Base-by-base conservation (phyloP, 768 basidiomycete genomes). In the Agrocybe pediades region DNA sequence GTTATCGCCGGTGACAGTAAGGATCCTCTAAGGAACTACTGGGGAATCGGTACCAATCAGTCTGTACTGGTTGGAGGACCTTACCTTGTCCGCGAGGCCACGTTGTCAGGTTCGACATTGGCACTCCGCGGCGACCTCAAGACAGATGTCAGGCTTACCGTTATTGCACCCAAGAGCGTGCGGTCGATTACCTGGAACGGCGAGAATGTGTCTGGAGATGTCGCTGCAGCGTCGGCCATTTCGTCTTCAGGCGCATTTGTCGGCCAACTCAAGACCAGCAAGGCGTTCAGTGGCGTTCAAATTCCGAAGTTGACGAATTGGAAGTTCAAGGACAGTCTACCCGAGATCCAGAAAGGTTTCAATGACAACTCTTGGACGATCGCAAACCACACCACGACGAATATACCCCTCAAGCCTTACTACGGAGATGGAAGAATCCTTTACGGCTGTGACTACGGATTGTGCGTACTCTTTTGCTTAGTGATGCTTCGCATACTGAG, bases 371-470 rank as follows among this genome's bases (percentile, higher is more conserved):
- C 59, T 3, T 94, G 90, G 91, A 75, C 74, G 8, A 61, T 76
- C 51, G 91, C 89, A 15, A 77, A 90, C 60, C 85, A 85, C 55
- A 88, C 78, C n/a, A 77, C 74, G 19, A 92, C 92, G 24, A 90
- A 88, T 58, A 85, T 87, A 52, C 86, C 88, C 1, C 74, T 75
- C 45, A 83, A 84, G 61, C 87, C 87, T 3, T 73, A 80, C 55
- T 89, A 87, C 57, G 88, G 88, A 1, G 87, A 90, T 56, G 88
- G 88, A 1, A 74, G 87, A 30, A 72, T 92, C n/a, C 70, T 94
- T 24, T 92, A 90, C 67, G 90, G 89, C 1, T 92, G 90, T 63
- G 92, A 93, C 68, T 94, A 94, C 67, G 88, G 84, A 53, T 94
- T 86, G 90, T 92, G 55, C 68, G 86, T 68, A n/a, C 17, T 27